These are phyloP conservation scores for Fusarium tuaranense DNA, from an alignment of 2,329 filamentous ascomycete genomes.

Conservation along the genomic window DNA sequence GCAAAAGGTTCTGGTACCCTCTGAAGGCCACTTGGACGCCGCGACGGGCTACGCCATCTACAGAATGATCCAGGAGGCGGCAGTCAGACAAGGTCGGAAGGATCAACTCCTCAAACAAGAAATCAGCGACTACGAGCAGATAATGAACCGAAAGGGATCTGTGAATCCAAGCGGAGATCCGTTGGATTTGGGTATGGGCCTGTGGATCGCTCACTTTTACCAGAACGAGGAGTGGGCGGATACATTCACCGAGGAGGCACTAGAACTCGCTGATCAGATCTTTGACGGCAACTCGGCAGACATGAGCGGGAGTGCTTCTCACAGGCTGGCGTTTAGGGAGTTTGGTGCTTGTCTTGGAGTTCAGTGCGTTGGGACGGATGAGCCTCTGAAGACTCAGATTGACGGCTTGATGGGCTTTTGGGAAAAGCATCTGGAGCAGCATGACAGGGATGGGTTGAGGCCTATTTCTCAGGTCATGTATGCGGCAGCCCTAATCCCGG, in stretches of 20 bases:
- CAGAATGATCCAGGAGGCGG: slow-evolving; percentile 58
- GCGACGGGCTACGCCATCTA: slow-evolving; percentile 66
- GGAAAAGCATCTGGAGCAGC: slow-evolving; percentile 50
- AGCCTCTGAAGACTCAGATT: slow-evolving; percentile 43
- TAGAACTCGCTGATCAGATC: slow-evolving; percentile 41
- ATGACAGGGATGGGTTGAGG: slow-evolving; percentile 54
- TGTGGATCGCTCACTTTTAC: slow-evolving; percentile 68
- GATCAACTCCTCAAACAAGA: slow-evolving; percentile 56
- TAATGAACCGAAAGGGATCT: slow-evolving; percentile 59
- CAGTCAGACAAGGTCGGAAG: slow-evolving; percentile 40
- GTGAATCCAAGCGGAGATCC: slow-evolving; percentile 60
- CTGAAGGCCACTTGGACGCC: slow-evolving; percentile 67
- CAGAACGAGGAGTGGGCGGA: slow-evolving; percentile 61
- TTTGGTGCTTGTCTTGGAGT: slow-evolving; percentile 65
- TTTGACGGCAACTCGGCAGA: slow-evolving; percentile 35
- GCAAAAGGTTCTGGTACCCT: slow-evolving; percentile 57
- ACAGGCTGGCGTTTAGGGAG: slow-evolving; percentile 64
- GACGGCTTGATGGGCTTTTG: slow-evolving; percentile 49
- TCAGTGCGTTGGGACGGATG: slow-evolving; percentile 52
- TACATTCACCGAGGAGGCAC: slow-evolving; percentile 47
- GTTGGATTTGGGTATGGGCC: slow-evolving; percentile 69
- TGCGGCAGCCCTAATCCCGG: slow-evolving; percentile 65
- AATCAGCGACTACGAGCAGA: slow-evolving; percentile 62
- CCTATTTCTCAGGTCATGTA: slow-evolving; percentile 70
- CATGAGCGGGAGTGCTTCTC: slow-evolving; percentile 38